Conservation (phyloP, 768 basidiomycete genomes). For the Lentinula sp. region DNA sequence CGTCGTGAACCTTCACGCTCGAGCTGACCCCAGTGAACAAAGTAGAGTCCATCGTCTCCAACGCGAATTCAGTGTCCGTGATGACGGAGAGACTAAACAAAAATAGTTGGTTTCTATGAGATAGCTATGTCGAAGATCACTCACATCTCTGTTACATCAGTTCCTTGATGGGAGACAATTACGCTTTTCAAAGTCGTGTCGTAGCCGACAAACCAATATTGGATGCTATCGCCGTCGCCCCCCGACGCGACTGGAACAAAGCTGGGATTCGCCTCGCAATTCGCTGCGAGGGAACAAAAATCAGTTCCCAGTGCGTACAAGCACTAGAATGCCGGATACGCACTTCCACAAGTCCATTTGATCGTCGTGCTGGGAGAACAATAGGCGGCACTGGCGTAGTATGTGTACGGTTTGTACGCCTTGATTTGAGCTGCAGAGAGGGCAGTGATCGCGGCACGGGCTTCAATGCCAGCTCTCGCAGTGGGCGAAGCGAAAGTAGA, state of each 20-base stretch:
- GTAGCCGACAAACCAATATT: slow-evolving; percentile 53
- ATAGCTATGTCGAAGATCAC: not conserved
- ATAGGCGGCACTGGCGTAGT: slow-evolving; percentile 26
- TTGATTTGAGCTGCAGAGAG: slow-evolving; percentile 18
- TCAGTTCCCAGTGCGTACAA: not conserved
- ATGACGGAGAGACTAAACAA: slow-evolving; percentile 19
- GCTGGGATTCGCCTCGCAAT: slow-evolving; percentile 35
- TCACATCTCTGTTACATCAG: slow-evolving; percentile 22
- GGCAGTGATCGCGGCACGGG: not conserved
- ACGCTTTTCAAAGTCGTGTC: slow-evolving; percentile 28
- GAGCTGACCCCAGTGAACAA: slow-evolving; percentile 47
- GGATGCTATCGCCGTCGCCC: slow-evolving; percentile 33
- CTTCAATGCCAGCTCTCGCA: not conserved
- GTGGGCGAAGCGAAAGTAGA: not conserved
- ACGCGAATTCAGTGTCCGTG: slow-evolving; percentile 35
- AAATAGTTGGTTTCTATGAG: not conserved
- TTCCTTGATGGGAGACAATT: slow-evolving; percentile 33
- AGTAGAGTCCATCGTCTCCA: slow-evolving; percentile 23
- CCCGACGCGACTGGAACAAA: slow-evolving; percentile 42
- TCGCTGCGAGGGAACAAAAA: slow-evolving; percentile 5
- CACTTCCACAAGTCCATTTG: slow-evolving; percentile 37
- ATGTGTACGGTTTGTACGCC: slow-evolving; percentile 25
- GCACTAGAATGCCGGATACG: slow-evolving; percentile 1
- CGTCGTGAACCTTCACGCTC: slow-evolving; percentile 35
- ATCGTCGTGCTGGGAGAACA: slow-evolving; percentile 25